Percentiles rank a stretch among this genome's conserved stretches.
Conservation (phyloP, 116 monocot genomes). For the Iris pallida region DNA sequence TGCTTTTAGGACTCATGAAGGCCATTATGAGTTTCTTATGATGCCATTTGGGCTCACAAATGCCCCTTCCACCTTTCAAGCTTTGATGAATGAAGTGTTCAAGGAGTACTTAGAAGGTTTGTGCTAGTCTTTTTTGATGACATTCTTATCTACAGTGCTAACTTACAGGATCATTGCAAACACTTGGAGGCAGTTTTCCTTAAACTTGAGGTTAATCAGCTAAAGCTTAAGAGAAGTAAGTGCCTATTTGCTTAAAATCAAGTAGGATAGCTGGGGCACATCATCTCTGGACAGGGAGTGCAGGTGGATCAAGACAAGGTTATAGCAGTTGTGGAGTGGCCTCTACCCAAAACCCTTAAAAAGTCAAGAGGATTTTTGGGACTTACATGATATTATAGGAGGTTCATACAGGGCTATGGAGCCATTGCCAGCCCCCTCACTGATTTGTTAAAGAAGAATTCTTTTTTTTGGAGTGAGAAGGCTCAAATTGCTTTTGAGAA, state of each 20-base stretch:
- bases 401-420: neutral
- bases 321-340: neutral
- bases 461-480: neutral
- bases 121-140: neutral
- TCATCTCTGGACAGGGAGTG: neutral
- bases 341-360: neutral
- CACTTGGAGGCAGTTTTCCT: neutral
- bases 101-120: neutral
- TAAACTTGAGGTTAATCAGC: neutral
- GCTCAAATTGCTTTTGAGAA: neutral
- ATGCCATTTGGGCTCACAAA: neutral
- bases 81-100: neutral
- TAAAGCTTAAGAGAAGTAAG: neutral
- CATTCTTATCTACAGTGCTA: neutral
- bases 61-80: neutral
- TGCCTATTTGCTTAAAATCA: neutral
- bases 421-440: neutral
- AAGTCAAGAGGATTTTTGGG: neutral
- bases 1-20: neutral
- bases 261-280: too few relatives aligned
- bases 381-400: neutral
- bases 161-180: neutral
- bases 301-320: neutral
- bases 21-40: neutral
- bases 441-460: neutral